These are phyloP conservation scores for Talaromyces piceae DNA, from an alignment of 2,329 filamentous ascomycete genomes.

Conservation along the genomic window DNA sequence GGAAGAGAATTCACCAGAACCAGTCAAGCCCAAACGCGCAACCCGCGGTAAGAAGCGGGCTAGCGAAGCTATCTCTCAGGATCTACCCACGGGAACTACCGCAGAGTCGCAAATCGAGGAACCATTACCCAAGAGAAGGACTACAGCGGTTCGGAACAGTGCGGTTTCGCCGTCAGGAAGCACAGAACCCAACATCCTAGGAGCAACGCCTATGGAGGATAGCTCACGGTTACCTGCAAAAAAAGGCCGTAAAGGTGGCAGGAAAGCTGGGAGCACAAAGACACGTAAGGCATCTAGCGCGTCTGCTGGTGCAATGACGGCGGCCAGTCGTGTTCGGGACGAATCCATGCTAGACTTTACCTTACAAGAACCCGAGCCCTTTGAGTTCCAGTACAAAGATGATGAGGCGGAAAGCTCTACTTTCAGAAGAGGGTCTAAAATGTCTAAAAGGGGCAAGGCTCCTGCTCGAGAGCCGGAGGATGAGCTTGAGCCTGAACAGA, in stretches of 20 bases:
- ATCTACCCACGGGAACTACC: constrained; percentile 14
- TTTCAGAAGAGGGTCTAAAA: constrained; percentile 12
- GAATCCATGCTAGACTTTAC: constrained; percentile 60
- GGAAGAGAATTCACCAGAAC: constrained; percentile 22
- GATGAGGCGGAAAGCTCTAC: constrained; percentile 8
- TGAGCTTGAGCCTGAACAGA: not conserved
- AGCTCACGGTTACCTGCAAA: constrained; percentile 30
- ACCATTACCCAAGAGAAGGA: constrained; percentile 52
- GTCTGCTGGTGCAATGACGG: constrained; percentile 42
- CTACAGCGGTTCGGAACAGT: constrained; percentile 46
- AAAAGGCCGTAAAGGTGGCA: constrained; percentile 37
- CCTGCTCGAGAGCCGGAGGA: constrained; percentile 1
- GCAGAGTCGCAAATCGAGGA: constrained; percentile 17
- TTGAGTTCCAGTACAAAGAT: constrained; percentile 12
- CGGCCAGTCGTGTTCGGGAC: constrained; percentile 43
- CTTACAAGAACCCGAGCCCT: constrained; percentile 43
- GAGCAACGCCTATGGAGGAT: constrained; percentile 13
- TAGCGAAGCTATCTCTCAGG: constrained; percentile 48
- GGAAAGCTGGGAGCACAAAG: constrained; percentile 34
- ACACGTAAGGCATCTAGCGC: constrained; percentile 45
- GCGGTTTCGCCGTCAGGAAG: constrained; percentile 33
- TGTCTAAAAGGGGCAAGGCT: constrained; percentile 9
- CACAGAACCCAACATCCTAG: constrained; percentile 33
- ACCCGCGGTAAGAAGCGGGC: constrained; percentile 53
- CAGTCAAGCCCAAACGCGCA: constrained; percentile 28